Percentiles rank a stretch among this genome's conserved stretches.
phyloP scores from a whole-genome alignment of 2,329 filamentous ascomycete genomes.

The Podosphaera leucotricha region DNA sequence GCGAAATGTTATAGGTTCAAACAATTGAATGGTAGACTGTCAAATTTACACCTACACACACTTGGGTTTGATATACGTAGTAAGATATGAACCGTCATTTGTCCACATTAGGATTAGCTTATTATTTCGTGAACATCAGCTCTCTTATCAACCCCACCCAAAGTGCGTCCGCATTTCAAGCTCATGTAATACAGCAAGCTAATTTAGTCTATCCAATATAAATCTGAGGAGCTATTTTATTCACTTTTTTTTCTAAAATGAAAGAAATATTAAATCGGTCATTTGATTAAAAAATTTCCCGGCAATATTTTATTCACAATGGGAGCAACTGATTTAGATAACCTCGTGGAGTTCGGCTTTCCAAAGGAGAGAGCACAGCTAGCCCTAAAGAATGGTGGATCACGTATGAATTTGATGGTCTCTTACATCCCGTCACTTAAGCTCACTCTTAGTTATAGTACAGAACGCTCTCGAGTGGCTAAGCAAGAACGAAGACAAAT shows the following conservation, averaged over 20 bases:
- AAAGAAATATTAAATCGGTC: neutral
- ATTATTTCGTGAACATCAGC: neutral
- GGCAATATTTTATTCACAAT: constrained; percentile 1
- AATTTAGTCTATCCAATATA: too few relatives aligned
- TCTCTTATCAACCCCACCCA: too few relatives aligned
- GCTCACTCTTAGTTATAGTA: constrained; percentile 26
- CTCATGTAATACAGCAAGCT: too few relatives aligned
- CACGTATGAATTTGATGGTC: constrained; percentile 30
- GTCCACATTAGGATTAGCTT: neutral
- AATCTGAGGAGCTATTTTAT: neutral
- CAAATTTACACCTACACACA: neutral
- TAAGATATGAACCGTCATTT: neutral
- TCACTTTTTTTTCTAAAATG: neutral
- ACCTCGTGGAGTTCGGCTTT: constrained; percentile 53
- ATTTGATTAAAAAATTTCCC: neutral
- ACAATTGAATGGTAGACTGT: neutral
- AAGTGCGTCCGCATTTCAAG: too few relatives aligned
- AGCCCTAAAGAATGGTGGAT: constrained; percentile 63
- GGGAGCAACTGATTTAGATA: constrained; percentile 36
- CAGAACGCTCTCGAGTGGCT: constrained; percentile 87
- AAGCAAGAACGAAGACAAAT: constrained; percentile 71
- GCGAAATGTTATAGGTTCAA: too few relatives aligned
- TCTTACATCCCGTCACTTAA: neutral
- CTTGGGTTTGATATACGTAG: neutral
- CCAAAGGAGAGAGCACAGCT: constrained; percentile 60